Conservation (phyloP, 257 asterid species). For the Lycium ferocissimum region DNA sequence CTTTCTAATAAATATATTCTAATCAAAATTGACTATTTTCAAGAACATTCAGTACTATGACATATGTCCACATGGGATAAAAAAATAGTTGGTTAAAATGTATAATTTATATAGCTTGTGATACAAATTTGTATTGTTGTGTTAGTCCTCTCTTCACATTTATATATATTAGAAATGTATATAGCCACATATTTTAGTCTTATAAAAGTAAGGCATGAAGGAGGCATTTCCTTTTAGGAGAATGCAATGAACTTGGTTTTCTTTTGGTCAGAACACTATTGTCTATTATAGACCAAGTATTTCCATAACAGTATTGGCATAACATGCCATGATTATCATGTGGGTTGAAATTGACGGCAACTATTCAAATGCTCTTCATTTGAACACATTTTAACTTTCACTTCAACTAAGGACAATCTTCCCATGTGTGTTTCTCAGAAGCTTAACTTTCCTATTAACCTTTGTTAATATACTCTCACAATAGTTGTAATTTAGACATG, state of each 20-base stretch:
- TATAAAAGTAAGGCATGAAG: not conserved
- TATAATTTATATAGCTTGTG: too few relatives aligned
- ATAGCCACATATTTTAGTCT: not conserved
- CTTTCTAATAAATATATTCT: too few relatives aligned
- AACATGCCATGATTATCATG: conserved; percentile 12
- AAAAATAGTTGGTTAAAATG: too few relatives aligned
- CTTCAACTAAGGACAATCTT: not conserved
- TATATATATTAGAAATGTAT: not conserved
- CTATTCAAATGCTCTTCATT: conserved; percentile 7
- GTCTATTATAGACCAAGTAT: not conserved
- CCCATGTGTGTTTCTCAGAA: not conserved
- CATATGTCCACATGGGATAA: too few relatives aligned
- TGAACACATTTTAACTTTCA: not conserved
- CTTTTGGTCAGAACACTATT: not conserved
- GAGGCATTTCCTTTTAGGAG: not conserved
- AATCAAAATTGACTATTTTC: too few relatives aligned
- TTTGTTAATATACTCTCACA: not conserved
- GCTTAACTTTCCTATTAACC: not conserved
- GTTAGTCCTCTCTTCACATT: too few relatives aligned
- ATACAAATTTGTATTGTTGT: too few relatives aligned
- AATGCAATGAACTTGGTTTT: conserved; percentile 11
- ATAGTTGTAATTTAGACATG: not conserved
- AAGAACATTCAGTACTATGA: too few relatives aligned
- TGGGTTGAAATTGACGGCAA: not conserved
- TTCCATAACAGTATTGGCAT: conserved; percentile 10